Conservation (phyloP, 768 basidiomycete species). For the Sporobolomyces phaffii region DNA sequence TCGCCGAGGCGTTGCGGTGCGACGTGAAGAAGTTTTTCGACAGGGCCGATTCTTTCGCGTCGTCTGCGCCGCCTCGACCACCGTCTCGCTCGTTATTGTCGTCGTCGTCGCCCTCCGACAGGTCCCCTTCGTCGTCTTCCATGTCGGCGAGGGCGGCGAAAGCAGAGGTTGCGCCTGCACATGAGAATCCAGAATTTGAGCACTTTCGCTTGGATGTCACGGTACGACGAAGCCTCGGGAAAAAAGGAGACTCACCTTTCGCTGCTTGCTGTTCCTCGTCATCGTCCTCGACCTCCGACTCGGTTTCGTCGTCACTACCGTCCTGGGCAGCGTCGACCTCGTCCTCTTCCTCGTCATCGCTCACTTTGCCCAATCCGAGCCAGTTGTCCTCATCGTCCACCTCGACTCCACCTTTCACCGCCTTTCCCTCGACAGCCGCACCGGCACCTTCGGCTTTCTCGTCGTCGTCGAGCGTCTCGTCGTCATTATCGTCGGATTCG, state of each 20-base stretch:
- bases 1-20: constrained; percentile 41
- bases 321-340: constrained; percentile 42
- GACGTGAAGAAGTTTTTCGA: constrained; percentile 38
- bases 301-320: constrained; percentile 42
- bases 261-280: constrained; percentile 40
- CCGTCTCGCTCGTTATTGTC: constrained; percentile 46
- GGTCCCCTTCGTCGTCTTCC: constrained; percentile 42
- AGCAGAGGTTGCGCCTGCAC: constrained; percentile 35
- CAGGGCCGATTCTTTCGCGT: constrained; percentile 36
- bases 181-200: not conserved
- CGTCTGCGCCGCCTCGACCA: too few species aligned
- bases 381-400: constrained; percentile 43
- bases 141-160: constrained; percentile 50
- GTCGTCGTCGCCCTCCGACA: constrained; percentile 46
- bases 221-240: constrained; percentile 34
- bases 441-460: constrained; percentile 44
- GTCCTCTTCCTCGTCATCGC: constrained; percentile 23
- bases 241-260: constrained; percentile 18
- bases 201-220: constrained; percentile 29
- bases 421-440: not conserved
- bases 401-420: constrained; percentile 39
- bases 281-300: constrained; percentile 27
- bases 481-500: constrained; percentile 39
- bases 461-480: constrained; percentile 14
- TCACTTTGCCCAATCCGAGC: constrained; percentile 27